Percentiles rank a stretch among this genome's conserved stretches.
phyloP scores from a whole-genome alignment of 768 basidiomycete genomes.

The Lentinula boryana region DNA sequence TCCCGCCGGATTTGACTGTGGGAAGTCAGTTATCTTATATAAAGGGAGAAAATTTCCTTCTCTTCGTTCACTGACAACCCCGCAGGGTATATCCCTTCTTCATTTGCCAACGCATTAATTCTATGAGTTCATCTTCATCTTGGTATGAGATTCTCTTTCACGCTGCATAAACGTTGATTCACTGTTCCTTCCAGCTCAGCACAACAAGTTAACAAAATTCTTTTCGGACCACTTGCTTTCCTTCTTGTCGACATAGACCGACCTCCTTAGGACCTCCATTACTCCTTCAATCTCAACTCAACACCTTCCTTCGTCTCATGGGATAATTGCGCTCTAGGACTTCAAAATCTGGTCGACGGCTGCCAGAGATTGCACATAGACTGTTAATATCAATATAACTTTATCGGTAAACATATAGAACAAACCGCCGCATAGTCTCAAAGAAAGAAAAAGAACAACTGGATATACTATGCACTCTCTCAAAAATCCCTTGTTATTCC shows the following conservation, averaged over 20 bases:
- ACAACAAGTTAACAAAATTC: constrained; percentile 47
- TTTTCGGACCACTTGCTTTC: constrained; percentile 56
- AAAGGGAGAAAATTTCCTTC: neutral
- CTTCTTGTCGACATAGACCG: constrained; percentile 64
- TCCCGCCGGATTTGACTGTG: constrained; percentile 4
- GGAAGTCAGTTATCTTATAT: constrained; percentile 5
- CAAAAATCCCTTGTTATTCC: constrained; percentile 63
- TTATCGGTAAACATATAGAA: constrained; percentile 8
- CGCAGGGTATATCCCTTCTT: constrained; percentile 15
- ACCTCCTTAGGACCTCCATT: constrained; percentile 57
- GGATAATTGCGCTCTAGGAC: constrained; percentile 30
- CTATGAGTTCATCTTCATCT: constrained; percentile 47
- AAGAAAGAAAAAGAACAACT: neutral
- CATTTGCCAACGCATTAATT: constrained; percentile 16
- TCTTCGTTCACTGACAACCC: constrained; percentile 7
- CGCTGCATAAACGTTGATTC: constrained; percentile 5
- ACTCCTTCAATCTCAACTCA: constrained; percentile 4
- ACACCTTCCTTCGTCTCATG: constrained; percentile 23
- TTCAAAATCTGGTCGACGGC: constrained; percentile 36
- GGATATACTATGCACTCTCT: constrained; percentile 52
- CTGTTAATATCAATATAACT: constrained; percentile 16
- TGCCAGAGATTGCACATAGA: constrained; percentile 27
- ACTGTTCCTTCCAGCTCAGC: constrained; percentile 27
- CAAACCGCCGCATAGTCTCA: neutral
- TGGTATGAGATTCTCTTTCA: constrained; percentile 19